Base-by-base conservation (phyloP, 106 monocot genomes). In the Chionographis japonica region DNA sequence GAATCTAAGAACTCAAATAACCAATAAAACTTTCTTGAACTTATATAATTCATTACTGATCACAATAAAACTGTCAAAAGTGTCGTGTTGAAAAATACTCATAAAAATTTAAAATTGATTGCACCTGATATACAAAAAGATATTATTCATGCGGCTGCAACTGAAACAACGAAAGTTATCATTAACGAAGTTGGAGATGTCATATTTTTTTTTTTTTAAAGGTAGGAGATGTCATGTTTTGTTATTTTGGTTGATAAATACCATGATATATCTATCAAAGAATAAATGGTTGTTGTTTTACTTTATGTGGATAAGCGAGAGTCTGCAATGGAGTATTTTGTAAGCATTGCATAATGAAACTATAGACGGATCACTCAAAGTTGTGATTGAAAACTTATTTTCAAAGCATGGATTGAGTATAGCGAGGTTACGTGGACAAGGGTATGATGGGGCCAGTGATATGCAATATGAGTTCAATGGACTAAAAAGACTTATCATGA, bases 11-110 rank as follows among this genome's bases (percentile, higher is more conserved):
- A 63, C 2, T 70, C 55, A 43, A 43, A 6, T 3, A 63, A 77
- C 15, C 20, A 56, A 63, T 61, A 37, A 16, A 55, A 54, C 43
- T 69, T 69, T 77, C 76, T 70, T 41, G 46, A 77, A 43, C 62
- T 77, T 1, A 36, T 77, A 50, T 4, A 69, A 46, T 53, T 54
- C 40, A 20, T 62, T 35, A 40, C 18, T 36, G 52, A 54, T 11
- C 41, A 27, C 40, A 36, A 63, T 63, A 61, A 62, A 39, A 15
- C 52, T 10, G 11, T 50, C 4, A 11, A 15, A 58, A 6, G 66
- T 11, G n/a, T 56, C 66, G 8, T 49, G 8, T 57, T n/a, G n/a
- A 11, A 1, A 40, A 36, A 56, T 42, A 0, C 43, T 55, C 50
- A 15, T 20, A 11, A 42, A 62, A 70, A 56, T 77, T 10, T 35